Base-by-base conservation (phyloP, 139 green algal species). In the Haematococcus lacustris region DNA sequence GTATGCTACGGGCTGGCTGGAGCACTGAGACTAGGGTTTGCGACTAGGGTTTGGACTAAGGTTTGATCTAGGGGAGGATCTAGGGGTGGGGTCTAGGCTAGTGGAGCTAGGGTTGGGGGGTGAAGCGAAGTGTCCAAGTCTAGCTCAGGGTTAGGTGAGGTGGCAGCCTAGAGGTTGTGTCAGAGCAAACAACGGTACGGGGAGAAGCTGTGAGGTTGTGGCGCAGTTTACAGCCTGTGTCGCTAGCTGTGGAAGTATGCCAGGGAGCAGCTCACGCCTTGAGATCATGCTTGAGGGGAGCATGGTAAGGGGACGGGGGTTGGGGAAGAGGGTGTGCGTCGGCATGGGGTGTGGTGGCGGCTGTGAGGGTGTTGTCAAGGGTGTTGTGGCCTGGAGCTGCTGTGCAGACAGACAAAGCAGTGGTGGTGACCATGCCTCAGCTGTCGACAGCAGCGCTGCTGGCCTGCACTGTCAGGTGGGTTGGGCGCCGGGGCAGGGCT, bases 381-480 rank as follows among this genome's bases (percentile, higher is more conserved):
- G 13, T 57, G 13, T 21, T 21, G 13, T 57, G 47, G 47, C 21
- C 47, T 13, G 13, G 13, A 28, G 21, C 47, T 28, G 21, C 13
- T 57, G 47, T 67, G 60, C 60, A 67, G 60, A 25, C 60, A 3
- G 73, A 78, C 59, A 79, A 74, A 60, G 17, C 63, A 3, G 65
- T 61, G 17, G 74, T 74, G 26, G 60, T 47, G 60, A 74, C 53
- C 13, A 61, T 69, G 60, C 74, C 74, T n/a, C 74, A 79, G 68
- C 60, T 79, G n/a, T 68, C 43, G 40, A 37, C 34, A 26, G 25
- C 37, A 17, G 28, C 33, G 35, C 68, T 79, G 59, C 38, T 66
- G 57, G 73, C 30, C 25, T 28, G 3, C 3, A 26, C 26, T 26
- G 53, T 64, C 53, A 64, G 53, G 53, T 64, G 26, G 53, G 53